Conservation (phyloP, 2,329 filamentous ascomycete genomes). For the Taxawa tesnikishii region DNA sequence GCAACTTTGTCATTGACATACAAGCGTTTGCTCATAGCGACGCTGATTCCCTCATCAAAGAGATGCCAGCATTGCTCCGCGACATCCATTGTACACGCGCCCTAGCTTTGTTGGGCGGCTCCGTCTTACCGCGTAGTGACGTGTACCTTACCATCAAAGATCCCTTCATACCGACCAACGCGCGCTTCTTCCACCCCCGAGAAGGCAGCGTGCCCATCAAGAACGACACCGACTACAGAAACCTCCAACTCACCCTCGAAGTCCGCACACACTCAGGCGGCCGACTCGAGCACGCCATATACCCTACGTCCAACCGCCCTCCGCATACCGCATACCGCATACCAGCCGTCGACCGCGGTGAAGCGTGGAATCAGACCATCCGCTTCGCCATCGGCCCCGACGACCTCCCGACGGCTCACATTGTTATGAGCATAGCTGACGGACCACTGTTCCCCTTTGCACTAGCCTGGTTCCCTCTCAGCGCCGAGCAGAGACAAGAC, state of each 20-base stretch:
- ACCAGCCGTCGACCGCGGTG: conserved; percentile 63
- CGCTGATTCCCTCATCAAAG: conserved; percentile 67
- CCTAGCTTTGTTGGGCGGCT: conserved; percentile 88
- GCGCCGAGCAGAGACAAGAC: conserved; percentile 71
- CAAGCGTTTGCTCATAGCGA: conserved; percentile 68
- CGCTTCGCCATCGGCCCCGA: conserved; percentile 66
- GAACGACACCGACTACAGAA: conserved; percentile 51
- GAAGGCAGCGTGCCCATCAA: conserved; percentile 68
- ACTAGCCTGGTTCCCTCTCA: conserved; percentile 82
- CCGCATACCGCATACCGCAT: conserved; percentile 81
- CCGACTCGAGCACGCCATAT: conserved; percentile 79
- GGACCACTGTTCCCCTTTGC: conserved; percentile 81
- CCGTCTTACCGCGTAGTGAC: conserved; percentile 77
- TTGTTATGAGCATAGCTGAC: conserved; percentile 83
- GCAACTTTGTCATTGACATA: conserved; percentile 57
- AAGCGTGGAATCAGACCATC: conserved; percentile 80
- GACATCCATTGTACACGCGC: conserved; percentile 71
- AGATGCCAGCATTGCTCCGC: conserved; percentile 77
- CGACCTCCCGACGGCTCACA: conserved; percentile 70
- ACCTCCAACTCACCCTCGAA: conserved; percentile 80
- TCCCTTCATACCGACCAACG: conserved; percentile 59
- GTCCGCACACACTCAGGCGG: conserved; percentile 69
- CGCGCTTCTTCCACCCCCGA: conserved; percentile 55
- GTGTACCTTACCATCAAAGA: conserved; percentile 84
- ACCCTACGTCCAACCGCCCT: conserved; percentile 67